Percentiles rank a stretch among this genome's conserved stretches.
These are phyloP conservation scores for Inonotus obliquus DNA, from an alignment of 1,284 basidiomycete species.

Conservation along the genomic window DNA sequence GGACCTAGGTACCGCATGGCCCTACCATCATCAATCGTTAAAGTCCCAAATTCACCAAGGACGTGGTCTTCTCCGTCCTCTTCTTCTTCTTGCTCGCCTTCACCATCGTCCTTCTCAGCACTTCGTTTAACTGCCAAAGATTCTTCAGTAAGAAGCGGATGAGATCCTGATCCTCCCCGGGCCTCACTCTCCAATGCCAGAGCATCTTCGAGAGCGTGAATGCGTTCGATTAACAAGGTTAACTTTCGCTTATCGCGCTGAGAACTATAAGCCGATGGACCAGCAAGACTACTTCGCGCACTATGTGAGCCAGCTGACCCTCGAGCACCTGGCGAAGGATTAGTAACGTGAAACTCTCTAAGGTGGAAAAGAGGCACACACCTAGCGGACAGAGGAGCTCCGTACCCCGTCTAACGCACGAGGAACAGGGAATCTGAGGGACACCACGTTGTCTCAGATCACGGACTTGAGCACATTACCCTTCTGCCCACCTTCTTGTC, in stretches of 20 bases:
- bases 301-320: background rate
- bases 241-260: slow-evolving; percentile 11
- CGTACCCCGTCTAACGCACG: background rate
- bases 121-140: slow-evolving; percentile 8
- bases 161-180: slow-evolving; percentile 2
- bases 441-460: background rate
- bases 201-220: slow-evolving; percentile 20
- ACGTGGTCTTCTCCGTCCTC: slow-evolving; percentile 6
- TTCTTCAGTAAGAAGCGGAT: slow-evolving; percentile 18
- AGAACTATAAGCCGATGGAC: background rate
- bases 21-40: slow-evolving; percentile 14
- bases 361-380: background rate
- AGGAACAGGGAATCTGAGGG: slow-evolving; percentile 10
- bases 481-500: slow-evolving; percentile 14
- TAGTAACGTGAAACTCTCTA: background rate
- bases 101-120: background rate
- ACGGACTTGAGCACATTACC: background rate
- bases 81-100: slow-evolving; percentile 4
- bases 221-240: slow-evolving; percentile 15
- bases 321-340: background rate
- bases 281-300: background rate
- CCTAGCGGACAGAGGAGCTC: background rate
- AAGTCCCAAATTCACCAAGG: slow-evolving; percentile 18
- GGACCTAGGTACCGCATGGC: slow-evolving; percentile 7
- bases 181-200: slow-evolving; percentile 16